Evolutionary conservation across 805 yeast genomes (phyloP), one percentile per base, ranked within the genome.

Genomic region (Candida arabinofermentans): DNA sequence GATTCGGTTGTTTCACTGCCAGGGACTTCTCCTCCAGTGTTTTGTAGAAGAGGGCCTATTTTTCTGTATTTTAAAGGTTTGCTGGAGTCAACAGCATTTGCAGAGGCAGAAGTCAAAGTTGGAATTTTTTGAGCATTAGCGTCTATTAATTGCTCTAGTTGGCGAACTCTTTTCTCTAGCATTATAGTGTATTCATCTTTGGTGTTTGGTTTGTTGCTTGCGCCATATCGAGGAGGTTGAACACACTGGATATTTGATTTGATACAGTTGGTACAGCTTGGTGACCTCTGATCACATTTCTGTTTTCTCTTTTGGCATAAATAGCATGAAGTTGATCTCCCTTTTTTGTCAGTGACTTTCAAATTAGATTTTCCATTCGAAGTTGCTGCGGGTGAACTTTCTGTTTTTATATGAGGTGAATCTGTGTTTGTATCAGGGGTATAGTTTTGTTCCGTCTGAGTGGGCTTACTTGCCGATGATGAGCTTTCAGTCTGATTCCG

Each of bases 191-290:
- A 80, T 27, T 77, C 82, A 49, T 77, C 79, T 52, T 77, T 78
- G 5, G 59, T 61, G 10, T 70, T 71, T 10, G 65, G 59, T 47
- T 63, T 67, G 27, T 43, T 44, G 27, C 48, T 54, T 4, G 62
- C 65, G 1, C 74, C 71, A 47, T 80, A 80, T 39, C 78, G 70
- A 5, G 75, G 79, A 0, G 88, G 88, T 55, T 81, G 83, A 6
- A 79, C 66, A 57, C 87, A 81, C 44, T 71, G 64, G 6, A 72
- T 78, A 24, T 77, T 79, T 1, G 86, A 81, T 52, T 79, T 79
- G 40, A 80, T 62, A 61, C 87, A 81, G 32, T 80, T 78, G 4
- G 85, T 76, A 52, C 87, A 81, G 37, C 77, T 68, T 6, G 86
- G 86, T 10, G 73, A 58, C 36, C 81, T 66, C 42, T 79, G 85